A percentile compares a stretch with the other conserved stretches of the same genome.
Conservation (phyloP, 805 yeast genomes). For the Sugiyamaella chiloensis region DNA sequence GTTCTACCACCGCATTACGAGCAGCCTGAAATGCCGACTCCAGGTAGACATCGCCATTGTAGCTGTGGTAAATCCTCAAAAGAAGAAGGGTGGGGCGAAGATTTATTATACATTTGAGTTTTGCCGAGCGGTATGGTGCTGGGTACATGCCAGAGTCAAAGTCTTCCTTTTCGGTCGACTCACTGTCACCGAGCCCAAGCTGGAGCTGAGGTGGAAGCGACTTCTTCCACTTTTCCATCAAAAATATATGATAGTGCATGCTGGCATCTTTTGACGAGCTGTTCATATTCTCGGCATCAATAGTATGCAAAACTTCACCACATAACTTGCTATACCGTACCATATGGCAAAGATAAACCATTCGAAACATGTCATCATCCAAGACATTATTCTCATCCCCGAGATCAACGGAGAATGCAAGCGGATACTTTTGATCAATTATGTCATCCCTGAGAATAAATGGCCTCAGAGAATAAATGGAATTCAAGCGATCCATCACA, state of each 20-base stretch:
- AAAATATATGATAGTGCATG: slow-evolving; percentile 11
- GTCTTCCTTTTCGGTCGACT: background rate
- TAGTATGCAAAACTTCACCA: slow-evolving; percentile 18
- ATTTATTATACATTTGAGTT: slow-evolving; percentile 15
- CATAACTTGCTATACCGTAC: slow-evolving; percentile 22
- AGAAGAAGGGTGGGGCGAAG: slow-evolving; percentile 17
- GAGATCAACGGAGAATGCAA: too few species aligned
- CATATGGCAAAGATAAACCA: slow-evolving; percentile 23
- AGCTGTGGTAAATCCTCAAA: slow-evolving; percentile 21
- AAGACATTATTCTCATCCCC: too few species aligned
- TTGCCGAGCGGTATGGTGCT: slow-evolving; percentile 14
- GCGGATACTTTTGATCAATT: slow-evolving; percentile 23
- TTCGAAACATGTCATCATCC: slow-evolving; percentile 21
- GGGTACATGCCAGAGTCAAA: slow-evolving; percentile 6
- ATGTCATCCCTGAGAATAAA: slow-evolving; percentile 24
- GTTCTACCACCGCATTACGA: slow-evolving; percentile 24
- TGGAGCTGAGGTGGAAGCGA: slow-evolving; percentile 22
- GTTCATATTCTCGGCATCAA: slow-evolving; percentile 11
- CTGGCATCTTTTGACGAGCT: slow-evolving; percentile 17
- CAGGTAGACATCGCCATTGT: slow-evolving; percentile 16
- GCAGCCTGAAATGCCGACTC: slow-evolving; percentile 26
- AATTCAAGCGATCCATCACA: slow-evolving; percentile 25
- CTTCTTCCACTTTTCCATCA: slow-evolving; percentile 20
- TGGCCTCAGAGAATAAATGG: slow-evolving; percentile 25
- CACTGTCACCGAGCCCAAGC: too few species aligned